Percentiles rank a stretch among this genome's conserved stretches.
Conservation (phyloP, 306 rosid species). For the Acacia crassicarpa region DNA sequence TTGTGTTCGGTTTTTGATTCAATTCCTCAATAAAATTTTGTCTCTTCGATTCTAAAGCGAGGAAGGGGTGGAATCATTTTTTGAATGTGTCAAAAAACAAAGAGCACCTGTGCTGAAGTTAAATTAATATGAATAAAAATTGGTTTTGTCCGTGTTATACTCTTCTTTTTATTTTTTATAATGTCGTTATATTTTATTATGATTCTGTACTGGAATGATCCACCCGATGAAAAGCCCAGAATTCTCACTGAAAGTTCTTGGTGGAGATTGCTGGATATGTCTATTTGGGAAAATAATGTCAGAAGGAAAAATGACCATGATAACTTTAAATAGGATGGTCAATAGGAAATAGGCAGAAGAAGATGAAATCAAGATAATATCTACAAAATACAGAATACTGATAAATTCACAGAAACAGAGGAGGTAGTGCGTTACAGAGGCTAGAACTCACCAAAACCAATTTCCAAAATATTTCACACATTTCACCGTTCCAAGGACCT, state of each 20-base stretch:
- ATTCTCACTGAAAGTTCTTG: background rate
- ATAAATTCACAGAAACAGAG: background rate
- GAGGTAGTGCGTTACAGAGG: background rate
- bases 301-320: background rate
- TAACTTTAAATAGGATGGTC: background rate
- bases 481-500: background rate
- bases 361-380: background rate
- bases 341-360: background rate
- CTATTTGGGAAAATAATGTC: background rate
- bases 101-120: too few relatives aligned
- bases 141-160: background rate
- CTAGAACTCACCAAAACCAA: background rate
- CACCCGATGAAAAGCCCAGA: background rate
- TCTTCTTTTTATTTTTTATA: too few relatives aligned
- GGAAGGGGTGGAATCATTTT: background rate
- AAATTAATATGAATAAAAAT: background rate
- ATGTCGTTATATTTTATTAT: background rate
- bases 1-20: background rate
- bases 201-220: background rate
- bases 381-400: background rate
- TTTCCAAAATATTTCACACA: background rate
- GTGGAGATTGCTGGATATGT: background rate
- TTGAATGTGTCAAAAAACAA: background rate
- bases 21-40: slow-evolving; percentile 22
- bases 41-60: background rate